Percentiles rank a stretch among this genome's conserved stretches.
These are phyloP conservation scores for Croton laevigatus DNA, from an alignment of 441 rosid genomes.

Conservation along the genomic window DNA sequence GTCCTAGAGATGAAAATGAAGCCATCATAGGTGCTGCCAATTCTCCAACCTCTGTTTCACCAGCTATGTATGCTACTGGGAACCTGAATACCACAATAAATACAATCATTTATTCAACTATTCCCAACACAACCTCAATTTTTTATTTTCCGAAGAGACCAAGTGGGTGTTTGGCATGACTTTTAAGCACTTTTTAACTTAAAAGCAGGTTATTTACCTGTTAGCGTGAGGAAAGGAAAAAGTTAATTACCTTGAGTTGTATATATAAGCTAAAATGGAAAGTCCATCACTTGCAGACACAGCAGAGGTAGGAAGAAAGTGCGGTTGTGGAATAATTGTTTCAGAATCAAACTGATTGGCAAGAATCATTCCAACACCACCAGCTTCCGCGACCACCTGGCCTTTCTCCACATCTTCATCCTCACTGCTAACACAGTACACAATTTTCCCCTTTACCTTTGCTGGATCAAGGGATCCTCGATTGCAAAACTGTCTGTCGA, in stretches of 20 bases:
- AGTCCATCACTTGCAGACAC: slow-evolving; percentile 28
- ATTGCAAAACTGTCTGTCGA: slow-evolving; percentile 22
- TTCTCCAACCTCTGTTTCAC: slow-evolving; percentile 12
- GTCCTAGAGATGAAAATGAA: slow-evolving; percentile 38
- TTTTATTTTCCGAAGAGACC: no score
- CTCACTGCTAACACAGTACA: slow-evolving; percentile 17
- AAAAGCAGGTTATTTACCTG: no score
- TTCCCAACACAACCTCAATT: no score
- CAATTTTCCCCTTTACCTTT: slow-evolving; percentile 35
- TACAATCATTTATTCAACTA: no score
- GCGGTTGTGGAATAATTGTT: slow-evolving; percentile 2
- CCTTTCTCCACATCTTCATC: slow-evolving; percentile 10
- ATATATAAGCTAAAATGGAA: slow-evolving; percentile 21
- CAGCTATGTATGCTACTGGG: slow-evolving; percentile 23
- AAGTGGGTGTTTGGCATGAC: no score
- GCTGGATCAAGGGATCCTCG: slow-evolving; percentile 23
- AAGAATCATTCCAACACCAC: slow-evolving; percentile 41
- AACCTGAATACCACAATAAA: not conserved
- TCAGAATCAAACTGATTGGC: not conserved
- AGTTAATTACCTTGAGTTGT: slow-evolving; percentile 15
- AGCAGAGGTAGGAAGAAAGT: slow-evolving; percentile 31
- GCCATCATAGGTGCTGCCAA: slow-evolving; percentile 37
- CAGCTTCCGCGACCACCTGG: slow-evolving; percentile 16
- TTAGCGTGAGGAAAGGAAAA: not conserved
- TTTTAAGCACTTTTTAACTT: no score